phyloP scores from a whole-genome alignment of 2,329 filamentous ascomycete species.

The Colletotrichum tanaceti region DNA sequence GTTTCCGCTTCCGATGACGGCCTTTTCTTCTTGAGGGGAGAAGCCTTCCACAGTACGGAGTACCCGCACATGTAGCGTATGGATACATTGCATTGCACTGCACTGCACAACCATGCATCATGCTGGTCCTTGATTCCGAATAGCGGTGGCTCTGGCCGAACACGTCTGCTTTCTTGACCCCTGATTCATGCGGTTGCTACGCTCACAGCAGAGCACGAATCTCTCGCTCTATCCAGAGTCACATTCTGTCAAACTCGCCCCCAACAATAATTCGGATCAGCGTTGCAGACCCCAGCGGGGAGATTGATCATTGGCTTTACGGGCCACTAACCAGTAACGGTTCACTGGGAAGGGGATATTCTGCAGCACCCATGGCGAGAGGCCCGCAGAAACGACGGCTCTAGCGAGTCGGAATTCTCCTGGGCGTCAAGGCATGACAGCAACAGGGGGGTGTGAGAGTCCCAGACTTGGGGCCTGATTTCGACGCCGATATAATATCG shows the following conservation, averaged over 20 bases:
- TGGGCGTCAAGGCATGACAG: slow-evolving; percentile 10
- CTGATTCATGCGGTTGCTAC: slow-evolving; percentile 39
- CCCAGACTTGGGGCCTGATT: slow-evolving; percentile 10
- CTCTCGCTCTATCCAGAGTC: not conserved
- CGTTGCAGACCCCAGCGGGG: slow-evolving; percentile 14
- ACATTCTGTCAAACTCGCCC: slow-evolving; percentile 2
- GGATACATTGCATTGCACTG: slow-evolving; percentile 2
- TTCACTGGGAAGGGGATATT: not conserved
- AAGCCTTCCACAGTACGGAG: not conserved
- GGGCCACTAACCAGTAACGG: not conserved
- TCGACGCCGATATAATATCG: no score
- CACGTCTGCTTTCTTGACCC: slow-evolving; percentile 17
- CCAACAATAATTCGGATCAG: slow-evolving; percentile 27
- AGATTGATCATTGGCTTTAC: slow-evolving; percentile 23
- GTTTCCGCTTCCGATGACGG: slow-evolving; percentile 32
- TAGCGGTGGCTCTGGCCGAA: slow-evolving; percentile 27
- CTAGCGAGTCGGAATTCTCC: slow-evolving; percentile 7
- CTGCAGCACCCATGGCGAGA: slow-evolving; percentile 22
- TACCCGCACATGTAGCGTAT: not conserved
- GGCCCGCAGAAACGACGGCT: slow-evolving; percentile 26
- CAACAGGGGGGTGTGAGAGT: slow-evolving; percentile 28
- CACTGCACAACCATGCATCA: slow-evolving; percentile 33
- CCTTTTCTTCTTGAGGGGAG: slow-evolving; percentile 2
- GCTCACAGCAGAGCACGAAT: slow-evolving; percentile 14
- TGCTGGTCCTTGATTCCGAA: slow-evolving; percentile 32